These are phyloP conservation scores for Drosera capensis DNA, from an alignment of 148 eudicot genomes.

Conservation along the genomic window DNA sequence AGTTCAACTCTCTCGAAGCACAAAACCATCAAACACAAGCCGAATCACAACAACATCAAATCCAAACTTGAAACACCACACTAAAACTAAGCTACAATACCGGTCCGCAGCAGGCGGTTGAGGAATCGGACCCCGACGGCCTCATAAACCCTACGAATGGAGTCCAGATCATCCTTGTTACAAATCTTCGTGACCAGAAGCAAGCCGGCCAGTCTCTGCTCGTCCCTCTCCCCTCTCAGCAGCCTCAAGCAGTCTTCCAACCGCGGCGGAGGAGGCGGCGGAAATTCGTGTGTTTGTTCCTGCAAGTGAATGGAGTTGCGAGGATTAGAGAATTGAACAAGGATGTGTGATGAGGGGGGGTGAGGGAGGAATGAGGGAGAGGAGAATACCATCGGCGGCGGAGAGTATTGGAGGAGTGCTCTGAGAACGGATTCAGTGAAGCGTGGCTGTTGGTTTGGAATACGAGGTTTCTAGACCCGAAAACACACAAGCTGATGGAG, in stretches of 20 bases:
- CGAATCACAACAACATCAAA: neutral
- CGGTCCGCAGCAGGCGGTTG: conserved; percentile 66
- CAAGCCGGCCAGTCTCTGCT: conserved; percentile 83
- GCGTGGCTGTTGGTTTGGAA: no score
- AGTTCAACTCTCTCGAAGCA: neutral
- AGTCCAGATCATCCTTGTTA: conserved; percentile 35
- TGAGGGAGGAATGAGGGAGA: no score
- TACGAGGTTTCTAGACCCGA: no score
- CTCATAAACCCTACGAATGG: conserved; percentile 45
- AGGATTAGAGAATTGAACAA: no score
- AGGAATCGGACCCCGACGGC: conserved; percentile 55
- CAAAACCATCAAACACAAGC: neutral
- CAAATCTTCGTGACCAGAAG: conserved; percentile 56
- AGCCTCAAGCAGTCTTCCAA: conserved; percentile 63
- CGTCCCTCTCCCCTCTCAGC: conserved; percentile 57
- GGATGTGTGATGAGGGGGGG: no score
- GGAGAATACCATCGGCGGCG: no score
- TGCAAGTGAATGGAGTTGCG: no score
- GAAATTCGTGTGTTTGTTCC: no score
- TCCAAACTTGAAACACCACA: neutral
- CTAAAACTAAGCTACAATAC: conserved; percentile 12
- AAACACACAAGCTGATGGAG: no score
- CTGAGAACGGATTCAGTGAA: no score
- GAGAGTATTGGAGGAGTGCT: no score
- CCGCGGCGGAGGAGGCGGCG: conserved; percentile 4